Evolutionary conservation across 2,329 filamentous ascomycete species (phyloP).

Genomic region (Dactylellina haptotyla): DNA sequence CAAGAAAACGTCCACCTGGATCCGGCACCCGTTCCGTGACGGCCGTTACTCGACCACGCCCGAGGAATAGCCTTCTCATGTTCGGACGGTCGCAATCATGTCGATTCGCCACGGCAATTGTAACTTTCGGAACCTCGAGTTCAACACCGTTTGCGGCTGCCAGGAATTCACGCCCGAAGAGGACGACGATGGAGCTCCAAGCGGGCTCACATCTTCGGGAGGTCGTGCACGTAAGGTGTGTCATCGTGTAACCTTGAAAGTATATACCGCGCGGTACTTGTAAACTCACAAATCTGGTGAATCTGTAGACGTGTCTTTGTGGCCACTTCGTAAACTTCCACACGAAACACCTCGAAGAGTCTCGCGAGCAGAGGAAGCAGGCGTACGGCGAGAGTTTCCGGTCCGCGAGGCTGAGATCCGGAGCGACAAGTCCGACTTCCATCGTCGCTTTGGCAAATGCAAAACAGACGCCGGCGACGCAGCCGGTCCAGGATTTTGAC

Average conservation of each 20-base stretch:
- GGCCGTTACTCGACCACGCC: not conserved
- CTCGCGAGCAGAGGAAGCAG: constrained; percentile 32
- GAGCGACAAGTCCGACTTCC: constrained; percentile 41
- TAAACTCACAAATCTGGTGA: constrained; percentile 10
- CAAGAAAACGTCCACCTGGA: constrained; percentile 2
- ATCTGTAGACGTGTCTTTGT: constrained; percentile 48
- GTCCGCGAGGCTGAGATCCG: constrained; percentile 37
- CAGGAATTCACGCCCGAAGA: constrained; percentile 52
- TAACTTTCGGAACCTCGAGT: constrained; percentile 52
- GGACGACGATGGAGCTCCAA: constrained; percentile 36
- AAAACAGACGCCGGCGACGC: constrained; percentile 36
- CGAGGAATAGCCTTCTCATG: not conserved
- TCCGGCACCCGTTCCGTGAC: constrained; percentile 11
- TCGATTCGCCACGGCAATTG: constrained; percentile 46
- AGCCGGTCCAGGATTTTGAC: constrained; percentile 37
- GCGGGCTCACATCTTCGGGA: constrained; percentile 33
- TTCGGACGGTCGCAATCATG: constrained; percentile 13
- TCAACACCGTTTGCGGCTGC: constrained; percentile 51
- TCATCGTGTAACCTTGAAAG: constrained; percentile 20
- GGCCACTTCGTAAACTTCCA: constrained; percentile 52
- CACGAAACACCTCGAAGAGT: constrained; percentile 34
- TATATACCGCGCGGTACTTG: not conserved
- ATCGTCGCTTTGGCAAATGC: constrained; percentile 35
- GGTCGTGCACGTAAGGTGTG: constrained; percentile 52
- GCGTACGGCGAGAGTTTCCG: constrained; percentile 38